These are phyloP conservation scores for Trichosporon sp. DNA, from an alignment of 1,284 basidiomycete species.

Conservation along the genomic window DNA sequence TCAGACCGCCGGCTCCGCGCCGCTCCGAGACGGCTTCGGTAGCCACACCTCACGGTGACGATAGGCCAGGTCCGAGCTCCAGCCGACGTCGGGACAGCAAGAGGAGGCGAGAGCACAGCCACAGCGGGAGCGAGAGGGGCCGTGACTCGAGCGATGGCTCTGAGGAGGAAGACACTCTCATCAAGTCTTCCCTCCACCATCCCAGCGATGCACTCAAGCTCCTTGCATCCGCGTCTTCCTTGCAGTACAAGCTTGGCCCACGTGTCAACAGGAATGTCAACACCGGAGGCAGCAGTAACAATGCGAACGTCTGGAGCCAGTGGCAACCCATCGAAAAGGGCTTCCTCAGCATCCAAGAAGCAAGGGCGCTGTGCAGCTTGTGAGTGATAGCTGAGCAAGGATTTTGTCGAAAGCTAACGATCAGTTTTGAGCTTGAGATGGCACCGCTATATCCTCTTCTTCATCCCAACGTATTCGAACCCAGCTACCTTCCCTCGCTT, in stretches of 20 bases:
- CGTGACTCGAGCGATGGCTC: background rate
- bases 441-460: slow-evolving; percentile 14
- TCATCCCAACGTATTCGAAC: slow-evolving; percentile 8
- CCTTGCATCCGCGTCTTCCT: slow-evolving; percentile 10
- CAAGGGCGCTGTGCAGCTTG: slow-evolving; percentile 9
- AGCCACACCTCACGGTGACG: background rate
- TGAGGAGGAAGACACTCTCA: slow-evolving; percentile 5
- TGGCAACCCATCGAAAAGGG: slow-evolving; percentile 13
- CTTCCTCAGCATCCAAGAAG: slow-evolving; percentile 8
- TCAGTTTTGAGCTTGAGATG: slow-evolving; percentile 15
- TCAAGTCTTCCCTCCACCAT: slow-evolving; percentile 12
- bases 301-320: slow-evolving; percentile 3
- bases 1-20: background rate
- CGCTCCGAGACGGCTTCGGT: background rate
- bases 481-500: slow-evolving; percentile 9
- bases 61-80: background rate
- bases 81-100: background rate
- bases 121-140: background rate
- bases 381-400: background rate
- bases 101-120: background rate
- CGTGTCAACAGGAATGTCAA: background rate
- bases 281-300: background rate
- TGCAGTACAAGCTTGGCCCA: slow-evolving; percentile 7
- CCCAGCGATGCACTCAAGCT: slow-evolving; percentile 14
- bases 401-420: background rate